Conservation (phyloP, 176 grass and related monocot species). For the Rhipidocladum racemiflorum region DNA sequence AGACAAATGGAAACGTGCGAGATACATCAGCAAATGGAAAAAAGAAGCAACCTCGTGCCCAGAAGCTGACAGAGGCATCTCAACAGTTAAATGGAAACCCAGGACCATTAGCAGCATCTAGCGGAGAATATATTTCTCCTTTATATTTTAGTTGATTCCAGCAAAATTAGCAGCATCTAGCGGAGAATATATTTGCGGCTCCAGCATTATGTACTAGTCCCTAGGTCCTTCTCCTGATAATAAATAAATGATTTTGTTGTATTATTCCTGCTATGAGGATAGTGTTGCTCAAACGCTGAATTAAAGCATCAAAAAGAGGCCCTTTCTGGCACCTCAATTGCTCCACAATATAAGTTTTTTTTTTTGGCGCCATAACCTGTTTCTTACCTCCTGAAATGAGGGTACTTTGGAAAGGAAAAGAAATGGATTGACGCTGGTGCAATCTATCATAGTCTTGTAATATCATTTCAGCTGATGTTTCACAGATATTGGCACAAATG, state of each 20-base stretch:
- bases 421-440: no score
- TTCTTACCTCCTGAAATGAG: no score
- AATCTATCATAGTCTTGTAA: no score
- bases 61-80: slow-evolving; percentile 56
- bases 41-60: slow-evolving; percentile 64
- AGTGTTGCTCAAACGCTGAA: not conserved
- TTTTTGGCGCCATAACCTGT: no score
- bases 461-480: not conserved
- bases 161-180: not conserved
- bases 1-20: slow-evolving; percentile 56
- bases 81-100: slow-evolving; percentile 51
- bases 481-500: not conserved
- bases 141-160: not conserved
- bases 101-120: no score
- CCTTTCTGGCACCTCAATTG: no score
- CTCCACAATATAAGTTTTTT: no score
- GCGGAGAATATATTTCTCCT: not conserved
- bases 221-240: not conserved
- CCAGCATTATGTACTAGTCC: not conserved
- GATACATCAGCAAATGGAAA: slow-evolving; percentile 44
- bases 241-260: slow-evolving; percentile 20
- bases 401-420: no score
- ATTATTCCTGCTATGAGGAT: slow-evolving; percentile 1
- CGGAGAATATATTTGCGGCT: not conserved
- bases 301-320: not conserved